Evolutionary conservation across 2,329 filamentous ascomycete species (phyloP).

Genomic region (Fusarium avenaceum): DNA sequence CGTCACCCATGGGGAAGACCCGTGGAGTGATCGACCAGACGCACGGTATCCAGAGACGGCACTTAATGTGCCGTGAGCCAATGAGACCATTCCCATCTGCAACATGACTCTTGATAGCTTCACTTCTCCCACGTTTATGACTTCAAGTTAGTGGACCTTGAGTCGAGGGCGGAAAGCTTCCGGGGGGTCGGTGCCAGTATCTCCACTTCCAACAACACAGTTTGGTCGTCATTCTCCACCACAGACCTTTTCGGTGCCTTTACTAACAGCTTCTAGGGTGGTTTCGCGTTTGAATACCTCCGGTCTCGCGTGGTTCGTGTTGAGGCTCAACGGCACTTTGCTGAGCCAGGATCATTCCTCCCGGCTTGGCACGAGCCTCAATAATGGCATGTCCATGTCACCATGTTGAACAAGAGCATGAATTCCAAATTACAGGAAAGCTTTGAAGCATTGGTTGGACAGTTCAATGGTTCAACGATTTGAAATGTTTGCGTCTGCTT

Average conservation of each 20-base stretch:
- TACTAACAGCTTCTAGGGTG: conserved; percentile 16
- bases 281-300: conserved; percentile 18
- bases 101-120: conserved; percentile 31
- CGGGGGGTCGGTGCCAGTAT: conserved; percentile 4
- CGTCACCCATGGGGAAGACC: conserved; percentile 23
- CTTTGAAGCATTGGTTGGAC: not conserved
- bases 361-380: conserved; percentile 37
- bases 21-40: conserved; percentile 31
- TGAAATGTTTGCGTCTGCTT: conserved; percentile 25
- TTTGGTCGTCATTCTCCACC: conserved; percentile 30
- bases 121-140: conserved; percentile 9
- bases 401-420: not conserved
- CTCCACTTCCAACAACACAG: conserved; percentile 34
- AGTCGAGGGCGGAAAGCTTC: conserved; percentile 28
- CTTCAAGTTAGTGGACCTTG: conserved; percentile 13
- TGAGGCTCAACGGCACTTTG: conserved; percentile 29
- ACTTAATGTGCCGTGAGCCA: conserved; percentile 27
- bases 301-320: conserved; percentile 15
- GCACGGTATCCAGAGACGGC: conserved; percentile 22
- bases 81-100: conserved; percentile 14
- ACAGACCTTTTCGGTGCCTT: conserved; percentile 15
- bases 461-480: conserved; percentile 7
- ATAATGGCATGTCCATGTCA: not conserved
- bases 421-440: not conserved
- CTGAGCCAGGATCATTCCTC: conserved; percentile 17